These are phyloP conservation scores for Helminthosporium solani DNA, from an alignment of 2,329 filamentous ascomycete species.

Conservation along the genomic window DNA sequence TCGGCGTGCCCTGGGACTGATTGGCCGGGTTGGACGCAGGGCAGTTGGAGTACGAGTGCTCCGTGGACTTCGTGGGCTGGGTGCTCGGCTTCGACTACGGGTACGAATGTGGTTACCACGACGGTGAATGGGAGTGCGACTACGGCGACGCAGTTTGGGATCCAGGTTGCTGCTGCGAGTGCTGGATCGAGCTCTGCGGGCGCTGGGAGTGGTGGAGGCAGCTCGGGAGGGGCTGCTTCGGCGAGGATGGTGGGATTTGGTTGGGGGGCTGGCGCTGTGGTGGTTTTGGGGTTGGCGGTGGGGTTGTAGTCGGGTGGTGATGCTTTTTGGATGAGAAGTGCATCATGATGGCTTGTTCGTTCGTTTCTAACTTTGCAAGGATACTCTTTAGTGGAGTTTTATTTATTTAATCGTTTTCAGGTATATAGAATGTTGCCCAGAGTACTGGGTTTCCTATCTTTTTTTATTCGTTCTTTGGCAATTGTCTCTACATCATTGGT, in stretches of 20 bases:
- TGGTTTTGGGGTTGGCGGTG: constrained; percentile 21
- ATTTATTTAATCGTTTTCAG: too few species aligned
- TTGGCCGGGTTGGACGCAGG: constrained; percentile 42
- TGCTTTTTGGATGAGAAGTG: not conserved
- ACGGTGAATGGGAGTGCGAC: constrained; percentile 26
- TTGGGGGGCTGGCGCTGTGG: constrained; percentile 19
- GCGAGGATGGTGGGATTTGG: constrained; percentile 22
- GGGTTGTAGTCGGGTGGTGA: constrained; percentile 17
- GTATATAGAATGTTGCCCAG: too few species aligned
- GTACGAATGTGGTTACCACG: constrained; percentile 30
- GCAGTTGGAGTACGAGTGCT: constrained; percentile 36
- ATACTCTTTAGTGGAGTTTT: too few species aligned
- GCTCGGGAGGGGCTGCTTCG: constrained; percentile 13
- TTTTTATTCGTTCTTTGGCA: too few species aligned
- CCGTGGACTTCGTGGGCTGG: constrained; percentile 41
- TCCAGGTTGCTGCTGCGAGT: constrained; percentile 34
- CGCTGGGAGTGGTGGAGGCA: constrained; percentile 2
- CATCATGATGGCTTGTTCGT: not conserved
- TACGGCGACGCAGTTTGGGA: constrained; percentile 30
- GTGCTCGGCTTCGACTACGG: constrained; percentile 36
- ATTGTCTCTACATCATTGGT: too few species aligned
- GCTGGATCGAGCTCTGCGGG: constrained; percentile 3
- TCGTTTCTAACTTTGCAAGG: not conserved
- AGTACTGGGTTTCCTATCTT: too few species aligned
- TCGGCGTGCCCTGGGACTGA: constrained; percentile 31